phyloP scores from a whole-genome alignment of 2,329 filamentous ascomycete species.

The Tolypocladium capitatum region DNA sequence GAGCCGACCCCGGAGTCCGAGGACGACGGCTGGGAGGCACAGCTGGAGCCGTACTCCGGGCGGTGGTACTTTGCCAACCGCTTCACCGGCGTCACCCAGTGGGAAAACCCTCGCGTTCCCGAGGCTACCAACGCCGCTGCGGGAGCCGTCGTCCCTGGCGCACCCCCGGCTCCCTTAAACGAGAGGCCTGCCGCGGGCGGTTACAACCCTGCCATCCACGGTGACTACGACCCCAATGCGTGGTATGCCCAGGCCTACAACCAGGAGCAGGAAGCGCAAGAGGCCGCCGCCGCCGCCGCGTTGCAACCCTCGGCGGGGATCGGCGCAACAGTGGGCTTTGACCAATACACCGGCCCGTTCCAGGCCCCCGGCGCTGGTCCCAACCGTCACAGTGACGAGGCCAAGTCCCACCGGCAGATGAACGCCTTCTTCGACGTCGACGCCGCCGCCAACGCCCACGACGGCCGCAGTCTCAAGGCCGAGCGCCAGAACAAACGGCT shows the following conservation, averaged over 20 bases:
- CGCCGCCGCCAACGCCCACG: constrained; percentile 78
- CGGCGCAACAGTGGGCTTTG: constrained; percentile 64
- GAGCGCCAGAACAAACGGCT: constrained; percentile 79
- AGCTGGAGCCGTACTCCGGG: constrained; percentile 57
- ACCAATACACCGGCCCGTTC: constrained; percentile 77
- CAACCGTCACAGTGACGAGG: constrained; percentile 72
- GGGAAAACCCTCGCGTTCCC: constrained; percentile 73
- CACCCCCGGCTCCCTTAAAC: constrained; percentile 19
- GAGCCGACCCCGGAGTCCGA: constrained; percentile 38
- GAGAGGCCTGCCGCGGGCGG: constrained; percentile 45
- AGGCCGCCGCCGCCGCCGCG: constrained; percentile 15
- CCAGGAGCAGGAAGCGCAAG: constrained; percentile 17
- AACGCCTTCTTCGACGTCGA: constrained; percentile 94
- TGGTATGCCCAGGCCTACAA: constrained; percentile 63
- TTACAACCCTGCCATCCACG: constrained; percentile 93
- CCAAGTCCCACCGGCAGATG: constrained; percentile 80
- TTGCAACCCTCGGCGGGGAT: constrained; percentile 35
- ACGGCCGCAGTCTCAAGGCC: constrained; percentile 81
- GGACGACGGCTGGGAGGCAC: constrained; percentile 66
- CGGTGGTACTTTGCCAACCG: constrained; percentile 79
- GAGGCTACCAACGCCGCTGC: constrained; percentile 17
- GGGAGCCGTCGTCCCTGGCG: constrained; percentile 12
- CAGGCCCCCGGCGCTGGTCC: constrained; percentile 55
- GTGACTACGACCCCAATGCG: constrained; percentile 91
- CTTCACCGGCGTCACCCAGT: constrained; percentile 61